Evolutionary conservation across 1,139 yeast genomes (phyloP).

Genomic region (Candida tropicalis): DNA sequence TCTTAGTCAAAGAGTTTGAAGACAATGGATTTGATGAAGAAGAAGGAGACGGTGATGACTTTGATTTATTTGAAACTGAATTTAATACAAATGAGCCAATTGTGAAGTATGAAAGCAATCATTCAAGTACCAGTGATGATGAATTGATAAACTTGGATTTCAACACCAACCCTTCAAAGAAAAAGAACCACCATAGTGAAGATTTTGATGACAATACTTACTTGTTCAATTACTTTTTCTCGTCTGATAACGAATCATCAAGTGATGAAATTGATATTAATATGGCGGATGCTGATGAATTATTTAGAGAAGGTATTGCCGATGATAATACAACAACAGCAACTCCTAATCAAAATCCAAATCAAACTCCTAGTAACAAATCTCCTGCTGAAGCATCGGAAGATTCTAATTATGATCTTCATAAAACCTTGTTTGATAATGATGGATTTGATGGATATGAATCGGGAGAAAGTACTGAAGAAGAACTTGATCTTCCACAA

Average conservation of each 20-base stretch:
- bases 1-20: slow-evolving; percentile 51
- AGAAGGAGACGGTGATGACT: slow-evolving; percentile 17
- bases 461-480: slow-evolving; percentile 89
- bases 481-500: slow-evolving; percentile 69
- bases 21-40: slow-evolving; percentile 49
- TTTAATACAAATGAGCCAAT: slow-evolving; percentile 25
- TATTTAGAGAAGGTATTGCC: slow-evolving; percentile 25
- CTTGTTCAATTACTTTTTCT: slow-evolving; percentile 57
- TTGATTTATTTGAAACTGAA: slow-evolving; percentile 26
- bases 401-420: slow-evolving; percentile 2
- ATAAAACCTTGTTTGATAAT: slow-evolving; percentile 1
- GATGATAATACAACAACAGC: no score
- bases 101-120: slow-evolving; percentile 34
- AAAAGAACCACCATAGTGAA: slow-evolving; percentile 24
- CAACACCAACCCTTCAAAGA: slow-evolving; percentile 20
- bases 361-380: slow-evolving; percentile 2
- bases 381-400: slow-evolving; percentile 6
- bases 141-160: slow-evolving; percentile 34
- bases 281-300: slow-evolving; percentile 13
- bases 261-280: slow-evolving; percentile 24
- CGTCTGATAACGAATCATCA: slow-evolving; percentile 41
- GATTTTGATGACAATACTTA: slow-evolving; percentile 57
- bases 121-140: slow-evolving; percentile 22
- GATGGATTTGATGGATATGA: slow-evolving; percentile 35
- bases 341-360: no score